Evolutionary conservation across 2,329 filamentous ascomycete species (phyloP).

Genomic region (Periconia macrospinosa): DNA sequence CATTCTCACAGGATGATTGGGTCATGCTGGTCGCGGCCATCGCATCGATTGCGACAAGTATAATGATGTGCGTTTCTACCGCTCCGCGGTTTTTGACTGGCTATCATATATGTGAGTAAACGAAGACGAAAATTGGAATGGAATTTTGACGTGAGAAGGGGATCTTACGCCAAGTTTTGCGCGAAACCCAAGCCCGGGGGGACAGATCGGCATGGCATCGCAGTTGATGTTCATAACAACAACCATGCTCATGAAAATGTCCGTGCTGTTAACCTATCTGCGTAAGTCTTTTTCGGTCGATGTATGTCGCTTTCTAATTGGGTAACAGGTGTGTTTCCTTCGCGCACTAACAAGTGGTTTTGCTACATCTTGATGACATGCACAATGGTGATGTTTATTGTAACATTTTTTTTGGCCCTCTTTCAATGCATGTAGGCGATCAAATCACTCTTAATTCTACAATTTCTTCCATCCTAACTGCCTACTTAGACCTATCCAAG

Average conservation of each 20-base stretch:
- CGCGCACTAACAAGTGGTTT: conserved; percentile 14
- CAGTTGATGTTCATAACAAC: conserved; percentile 14
- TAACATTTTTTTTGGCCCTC: conserved; percentile 9
- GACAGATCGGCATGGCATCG: conserved; percentile 11
- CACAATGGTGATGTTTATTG: conserved; percentile 7
- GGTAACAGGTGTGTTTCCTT: conserved; percentile 15
- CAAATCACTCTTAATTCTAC: not conserved
- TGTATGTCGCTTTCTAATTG: no score
- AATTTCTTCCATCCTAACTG: not conserved
- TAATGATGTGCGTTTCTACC: conserved; percentile 15
- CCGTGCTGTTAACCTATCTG: conserved; percentile 5
- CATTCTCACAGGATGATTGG: conserved; percentile 14
- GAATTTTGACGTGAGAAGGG: not conserved
- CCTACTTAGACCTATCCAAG: conserved; percentile 5
- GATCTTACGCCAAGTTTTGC: conserved; percentile 5
- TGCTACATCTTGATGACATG: conserved; percentile 16
- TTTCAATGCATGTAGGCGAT: conserved; percentile 19
- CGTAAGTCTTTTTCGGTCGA: not conserved
- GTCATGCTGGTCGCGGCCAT: conserved; percentile 17
- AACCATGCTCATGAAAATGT: conserved; percentile 16
- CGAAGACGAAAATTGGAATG: not conserved
- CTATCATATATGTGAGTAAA: conserved; percentile 14
- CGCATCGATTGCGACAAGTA: conserved; percentile 9
- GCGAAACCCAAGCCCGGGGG: not conserved
- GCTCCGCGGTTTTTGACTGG: conserved; percentile 10